These are phyloP conservation scores for Ceratobasidium sp. DNA, from an alignment of 1,284 basidiomycete genomes.

Conservation along the genomic window DNA sequence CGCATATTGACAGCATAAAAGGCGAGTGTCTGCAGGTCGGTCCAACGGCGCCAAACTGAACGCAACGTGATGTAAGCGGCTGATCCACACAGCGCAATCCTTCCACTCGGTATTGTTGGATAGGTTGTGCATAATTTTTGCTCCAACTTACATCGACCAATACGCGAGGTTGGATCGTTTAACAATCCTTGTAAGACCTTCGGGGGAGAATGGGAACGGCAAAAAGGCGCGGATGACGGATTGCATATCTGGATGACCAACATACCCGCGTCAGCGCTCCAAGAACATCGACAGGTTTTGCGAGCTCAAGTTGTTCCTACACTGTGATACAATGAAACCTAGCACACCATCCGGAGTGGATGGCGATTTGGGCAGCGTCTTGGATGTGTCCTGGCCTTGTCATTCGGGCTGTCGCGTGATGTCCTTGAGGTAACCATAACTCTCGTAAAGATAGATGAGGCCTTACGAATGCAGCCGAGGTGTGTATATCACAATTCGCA, in stretches of 20 bases:
- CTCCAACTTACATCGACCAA: slow-evolving; percentile 25
- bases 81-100: neutral
- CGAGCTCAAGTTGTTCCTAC: neutral
- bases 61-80: neutral
- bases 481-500: neutral
- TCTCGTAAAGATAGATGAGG: neutral
- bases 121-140: neutral
- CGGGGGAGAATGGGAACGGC: neutral
- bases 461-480: neutral
- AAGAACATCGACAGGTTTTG: too few species aligned
- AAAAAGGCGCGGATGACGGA: neutral
- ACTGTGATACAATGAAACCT: neutral
- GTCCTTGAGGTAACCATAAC: neutral
- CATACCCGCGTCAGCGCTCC: neutral
- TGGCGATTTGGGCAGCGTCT: neutral
- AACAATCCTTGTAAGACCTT: neutral
- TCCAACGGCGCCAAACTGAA: neutral
- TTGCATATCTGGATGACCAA: neutral
- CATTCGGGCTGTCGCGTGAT: neutral
- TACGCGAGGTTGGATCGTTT: slow-evolving; percentile 14
- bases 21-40: neutral
- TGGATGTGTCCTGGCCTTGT: too few species aligned
- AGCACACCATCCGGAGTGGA: neutral
- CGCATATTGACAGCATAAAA: neutral
- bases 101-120: neutral